Evolutionary conservation across 2,329 filamentous ascomycete species (phyloP), one percentile per base, ranked within the genome.

Genomic region (Ascochyta pisi): DNA sequence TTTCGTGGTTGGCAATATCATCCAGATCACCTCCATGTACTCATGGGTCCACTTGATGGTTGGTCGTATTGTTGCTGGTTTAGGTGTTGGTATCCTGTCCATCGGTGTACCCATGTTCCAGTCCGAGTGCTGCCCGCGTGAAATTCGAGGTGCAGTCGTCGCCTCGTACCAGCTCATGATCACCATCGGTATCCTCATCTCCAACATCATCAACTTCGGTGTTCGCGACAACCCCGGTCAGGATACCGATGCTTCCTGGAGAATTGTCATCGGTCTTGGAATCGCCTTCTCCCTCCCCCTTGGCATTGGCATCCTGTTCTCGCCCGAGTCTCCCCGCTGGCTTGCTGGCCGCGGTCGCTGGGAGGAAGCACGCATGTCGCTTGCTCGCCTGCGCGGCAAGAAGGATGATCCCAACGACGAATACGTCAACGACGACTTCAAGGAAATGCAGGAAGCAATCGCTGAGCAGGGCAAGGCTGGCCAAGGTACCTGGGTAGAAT

Each of bases 21-120:
- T 80, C 42, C 76, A 80, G 58, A 77, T 80, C 61, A 76, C 77
- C 1, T 72, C 76, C 3, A 69, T 70, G 56, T 64, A 62, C 12
- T 67, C 66, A 6, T 80, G 78, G 78, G 71, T 71, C n/a, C 78
- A 80, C 49, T 71, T 79, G 50, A 86, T 84, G 73, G 65, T 78
- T n/a, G 78, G 78, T 22, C 73, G 78, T 45, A 70, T 78, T 31
- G 68, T 79, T 24, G 75, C 76, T 41, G 78, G 78, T 63, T 58
- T 80, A 8, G 78, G 78, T 40, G 75, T 80, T 34, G 78, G 78
- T 31, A 71, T 73, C n/a, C 68, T 80, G 16, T 78, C 75, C 8
- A 83, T 89, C 31, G 80, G 85, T 33, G 85, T 89, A 2, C 86
- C 87, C 54, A 86, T 89, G 81, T 89, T 86, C 73, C 86, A 89